A percentile compares a stretch with the other conserved stretches of the same genome.
These are phyloP conservation scores for Amaranthus hypochondriacus DNA, from an alignment of 148 eudicot genomes.

Conservation along the genomic window DNA sequence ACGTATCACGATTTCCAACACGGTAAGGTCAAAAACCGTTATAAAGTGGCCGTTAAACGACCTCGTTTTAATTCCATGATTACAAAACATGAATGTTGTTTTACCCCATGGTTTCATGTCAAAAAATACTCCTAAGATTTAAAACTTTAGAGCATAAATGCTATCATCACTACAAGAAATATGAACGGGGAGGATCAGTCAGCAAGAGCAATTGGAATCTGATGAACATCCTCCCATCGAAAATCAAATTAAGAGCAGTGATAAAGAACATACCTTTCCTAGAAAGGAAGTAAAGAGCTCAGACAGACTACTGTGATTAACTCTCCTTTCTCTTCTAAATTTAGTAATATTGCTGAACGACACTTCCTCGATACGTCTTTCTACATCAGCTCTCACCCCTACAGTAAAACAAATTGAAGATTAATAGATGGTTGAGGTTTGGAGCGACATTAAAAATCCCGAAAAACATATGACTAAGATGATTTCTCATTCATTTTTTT, in stretches of 20 bases:
- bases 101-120: no score
- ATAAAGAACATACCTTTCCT: constrained; percentile 47
- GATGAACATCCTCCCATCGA: not conserved
- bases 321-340: constrained; percentile 40
- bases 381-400: constrained; percentile 80
- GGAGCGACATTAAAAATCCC: not conserved
- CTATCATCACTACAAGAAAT: no score
- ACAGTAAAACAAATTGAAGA: constrained; percentile 18
- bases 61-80: no score
- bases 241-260: not conserved
- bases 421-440: not conserved
- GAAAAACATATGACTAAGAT: not conserved
- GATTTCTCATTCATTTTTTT: not conserved
- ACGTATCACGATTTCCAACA: no score
- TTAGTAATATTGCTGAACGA: constrained; percentile 50
- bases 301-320: constrained; percentile 55
- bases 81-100: no score
- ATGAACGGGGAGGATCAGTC: not conserved
- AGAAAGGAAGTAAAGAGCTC: constrained; percentile 78
- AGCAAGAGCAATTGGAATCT: not conserved
- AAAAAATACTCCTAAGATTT: no score
- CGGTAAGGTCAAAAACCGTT: no score
- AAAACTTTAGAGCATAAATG: no score
- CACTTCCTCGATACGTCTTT: constrained; percentile 57
- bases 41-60: no score